Base-by-base conservation (phyloP, 371 early-diverging fungal species). In the Mucor velutinosus region DNA sequence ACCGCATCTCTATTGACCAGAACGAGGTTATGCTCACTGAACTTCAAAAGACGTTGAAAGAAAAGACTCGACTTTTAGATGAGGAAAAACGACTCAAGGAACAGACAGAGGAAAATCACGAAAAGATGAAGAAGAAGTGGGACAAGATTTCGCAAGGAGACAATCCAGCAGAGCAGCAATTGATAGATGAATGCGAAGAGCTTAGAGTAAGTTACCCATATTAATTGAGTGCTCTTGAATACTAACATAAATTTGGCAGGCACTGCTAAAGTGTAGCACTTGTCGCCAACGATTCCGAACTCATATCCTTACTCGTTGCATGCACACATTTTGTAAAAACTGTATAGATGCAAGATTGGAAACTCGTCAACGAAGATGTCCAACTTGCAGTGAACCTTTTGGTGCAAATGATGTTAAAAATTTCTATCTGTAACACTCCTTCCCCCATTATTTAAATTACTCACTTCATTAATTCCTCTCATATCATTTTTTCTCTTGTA, bases 331-430 rank as follows among this genome's bases (percentile, higher is more conserved):
- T 77, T 99, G 98, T 84, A 94, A 95, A 73, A 88, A 88, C 29
- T 99, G 99, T 74, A 86, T 99, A 47, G 94, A 99, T 66, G 85
- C 86, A 35, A 87, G 96, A 68, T 83, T 94, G 69, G 95, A 94
- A 69, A 93, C 93, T 12, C 88, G 99, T 17, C 97, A 97, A 76
- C 92, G 99, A 82, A 97, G 98, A 75, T 99, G 99, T 81, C 99
- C 99, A 7, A 92, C 89, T 7, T 99, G 99, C 79, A 93, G 92
- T 47, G 91, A 93, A 71, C 83, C 92, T 19, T 99, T 99, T 88
- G 93, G 95, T 7, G 82, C 88, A 32, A 91, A 89, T 58, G 99
- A 99, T 80, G 92, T 99, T 21, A 88, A 88, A 66, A 91, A 90
- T 71, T 90, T 99, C 58, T 99, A 89, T 68, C 76, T 97, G 69